Evolutionary conservation across 2,329 filamentous ascomycete species (phyloP), one percentile per base, ranked within the genome.

Genomic region (Fusarium sp.): DNA sequence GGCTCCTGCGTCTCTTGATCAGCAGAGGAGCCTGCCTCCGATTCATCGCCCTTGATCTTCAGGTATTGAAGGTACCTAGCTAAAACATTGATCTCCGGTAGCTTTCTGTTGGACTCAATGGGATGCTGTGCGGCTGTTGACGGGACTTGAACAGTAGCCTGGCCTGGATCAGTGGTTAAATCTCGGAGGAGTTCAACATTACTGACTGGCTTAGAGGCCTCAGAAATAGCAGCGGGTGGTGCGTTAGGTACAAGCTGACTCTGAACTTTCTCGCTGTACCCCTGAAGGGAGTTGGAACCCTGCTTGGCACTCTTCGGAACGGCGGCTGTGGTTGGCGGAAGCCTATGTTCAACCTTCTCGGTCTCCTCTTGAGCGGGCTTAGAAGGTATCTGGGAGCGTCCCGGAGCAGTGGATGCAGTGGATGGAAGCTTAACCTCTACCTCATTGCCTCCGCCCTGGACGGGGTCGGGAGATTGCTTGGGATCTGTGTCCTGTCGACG

Each of bases 401-500:
- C 30, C 30, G 18, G 56, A n/a, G 18, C 37, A 32, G 26, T 26
- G 12, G 37, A 52, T 26, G 33, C 11, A 11, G 23, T 38, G 33
- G 32, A 26, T 55, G 52, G 37, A 32, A 32, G 20, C 11, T 48
- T 23, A 18, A 20, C 30, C 14, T 18, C 27, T 12, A 10, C 26
- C 15, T n/a, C 17, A 18, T 53, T 14, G 11, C 26, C 37, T 26
- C 70, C 48, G 12, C 18, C 20, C 18, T 63, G 42, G 35, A 33
- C 30, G 23, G 37, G 20, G n/a, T 40, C 40, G 10, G 45, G 12
- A 27, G 52, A 14, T 41, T 40, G 40, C 32, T 64, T 48, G 13
- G 44, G 17, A 15, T n/a, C n/a, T 26, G n/a, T 7, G 26, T 73
- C 73, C 45, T 35, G 56, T 8, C 72, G 65, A 13, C 42, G 37